These are phyloP conservation scores for Paralagenidium karlingii DNA, from an alignment of 352 stramenopile genomes.

Conservation along the genomic window DNA sequence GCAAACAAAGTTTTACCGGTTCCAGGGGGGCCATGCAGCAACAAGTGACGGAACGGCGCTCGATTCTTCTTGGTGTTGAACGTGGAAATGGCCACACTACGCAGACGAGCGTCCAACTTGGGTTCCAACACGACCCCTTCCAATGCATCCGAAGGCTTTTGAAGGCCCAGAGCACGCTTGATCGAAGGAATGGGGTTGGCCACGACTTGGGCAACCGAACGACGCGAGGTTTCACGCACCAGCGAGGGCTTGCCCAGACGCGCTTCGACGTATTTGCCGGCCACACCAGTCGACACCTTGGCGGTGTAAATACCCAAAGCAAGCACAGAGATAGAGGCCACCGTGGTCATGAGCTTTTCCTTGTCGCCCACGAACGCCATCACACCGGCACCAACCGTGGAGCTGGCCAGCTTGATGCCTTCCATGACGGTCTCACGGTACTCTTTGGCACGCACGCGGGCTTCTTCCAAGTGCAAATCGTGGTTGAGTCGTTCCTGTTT, in stretches of 20 bases:
- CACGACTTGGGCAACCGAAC: constrained; percentile 71
- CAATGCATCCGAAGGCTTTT: constrained; percentile 87
- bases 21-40: constrained; percentile 95
- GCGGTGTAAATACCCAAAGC: constrained; percentile 95
- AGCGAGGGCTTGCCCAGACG: constrained; percentile 94
- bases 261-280: constrained; percentile 92
- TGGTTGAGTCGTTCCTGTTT: constrained; percentile 97
- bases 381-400: constrained; percentile 89
- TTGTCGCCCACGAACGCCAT: constrained; percentile 91
- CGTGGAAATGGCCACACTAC: constrained; percentile 93
- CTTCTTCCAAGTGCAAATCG: constrained; percentile 95
- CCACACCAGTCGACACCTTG: constrained; percentile 86
- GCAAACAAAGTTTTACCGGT: constrained; percentile 99
- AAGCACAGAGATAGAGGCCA: constrained; percentile 88
- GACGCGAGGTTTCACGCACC: constrained; percentile 94
- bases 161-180: constrained; percentile 83
- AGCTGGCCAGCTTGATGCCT: constrained; percentile 89
- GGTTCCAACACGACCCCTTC: constrained; percentile 92
- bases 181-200: constrained; percentile 77
- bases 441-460: constrained; percentile 85
- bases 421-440: constrained; percentile 93
- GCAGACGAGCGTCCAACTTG: constrained; percentile 89
- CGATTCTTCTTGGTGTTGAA: constrained; percentile 98
- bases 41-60: constrained; percentile 95
- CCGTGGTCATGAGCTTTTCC: constrained; percentile 93